Base-by-base conservation (phyloP, 805 yeast species). In the Candida dendrica region DNA sequence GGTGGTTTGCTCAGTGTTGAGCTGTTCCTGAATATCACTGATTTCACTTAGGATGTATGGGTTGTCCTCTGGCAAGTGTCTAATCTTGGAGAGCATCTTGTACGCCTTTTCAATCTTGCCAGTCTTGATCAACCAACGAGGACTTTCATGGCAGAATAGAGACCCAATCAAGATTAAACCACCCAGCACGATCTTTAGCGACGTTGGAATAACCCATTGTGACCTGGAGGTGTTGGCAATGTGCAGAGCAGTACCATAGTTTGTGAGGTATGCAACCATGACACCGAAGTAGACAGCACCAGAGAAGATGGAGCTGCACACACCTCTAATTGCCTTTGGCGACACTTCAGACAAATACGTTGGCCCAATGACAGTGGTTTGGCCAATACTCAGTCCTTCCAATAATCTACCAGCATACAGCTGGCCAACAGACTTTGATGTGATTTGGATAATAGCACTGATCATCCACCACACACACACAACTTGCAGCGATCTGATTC, bases 261-360 rank as follows among this genome's bases (percentile, higher is more conserved):
- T 66, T 24, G 72, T 63, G 46, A 73, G 71, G 50, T 73, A 72
- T 6, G 71, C 71, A 40, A 72, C 41, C 68, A 73, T 64, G 24
- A 74, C 64, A 34, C 82, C 82, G 13, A 77, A 58, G 48, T 76
- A 76, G 30, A 77, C 81, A 8, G 78, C 74, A 45, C 82, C 81
- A 3, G 79, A 71, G 52, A 74, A 77, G 32, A 74, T 58, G 59
- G 76, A 71, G 37, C 66, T 69, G 50, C 75, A 69, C 38, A 72
- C 48, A 34, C 81, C 81, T 57, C 82, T 65, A 42, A 72, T 68
- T 27, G 69, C 59, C 34, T 66, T 63, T 16, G 83, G 81, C 14
- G 80, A 64, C 31, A 72, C 67, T 52, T 77, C 83, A 3, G 77
- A 66, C 37, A 74, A 53, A 48, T 74, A 75, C 39, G 74, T 64